Evolutionary conservation across 768 basidiomycete genomes (phyloP), one percentile per base, ranked within the genome.

Genomic region (Mycena filopes): DNA sequence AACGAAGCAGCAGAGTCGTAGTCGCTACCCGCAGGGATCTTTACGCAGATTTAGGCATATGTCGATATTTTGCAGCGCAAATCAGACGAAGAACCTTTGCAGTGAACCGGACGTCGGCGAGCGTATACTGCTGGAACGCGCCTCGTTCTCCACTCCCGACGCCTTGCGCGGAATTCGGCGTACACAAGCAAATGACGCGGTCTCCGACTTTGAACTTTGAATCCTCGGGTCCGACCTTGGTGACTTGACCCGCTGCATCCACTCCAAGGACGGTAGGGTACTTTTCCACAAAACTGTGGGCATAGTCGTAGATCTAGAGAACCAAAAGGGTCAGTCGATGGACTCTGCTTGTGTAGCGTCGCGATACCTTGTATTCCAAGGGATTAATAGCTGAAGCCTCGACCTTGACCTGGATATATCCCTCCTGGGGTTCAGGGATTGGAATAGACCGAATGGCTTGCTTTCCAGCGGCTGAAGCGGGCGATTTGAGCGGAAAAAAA

Each of bases 191-290:
- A 1, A 26, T 20, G 10, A 83, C 79, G 63, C 78, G 77, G 70
- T 83, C 81, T 3, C 82, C 82, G 40, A 72, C 73, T 60, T 81
- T 79, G 72, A 81, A 80, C 60, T 74, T 72, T n/a, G 73, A 75
- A 20, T 82, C 82, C 4, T 75, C 79, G 41, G 77, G 75, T 15
- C 82, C 82, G 43, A 81, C 76, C 55, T 73, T 73, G 23, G 77
- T 76, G 26, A 83, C 79, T 9, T 74, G 70, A n/a, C 82, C 82
- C 20, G 82, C 77, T 21, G 70, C 75, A 47, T 82, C 81, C 38
- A 69, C 70, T 3, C 81, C 81, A 0, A 79, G 67, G 0, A 82
- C 74, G 12, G 77, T 75, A 10, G 78, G 81, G 60, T 71, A 82
- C 46, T 74, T 33, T 12, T 55, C 9, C 8, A 55, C 13, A 8